These are phyloP conservation scores for Chloroidium sp. DNA, from an alignment of 163 green algal species.

Conservation along the genomic window DNA sequence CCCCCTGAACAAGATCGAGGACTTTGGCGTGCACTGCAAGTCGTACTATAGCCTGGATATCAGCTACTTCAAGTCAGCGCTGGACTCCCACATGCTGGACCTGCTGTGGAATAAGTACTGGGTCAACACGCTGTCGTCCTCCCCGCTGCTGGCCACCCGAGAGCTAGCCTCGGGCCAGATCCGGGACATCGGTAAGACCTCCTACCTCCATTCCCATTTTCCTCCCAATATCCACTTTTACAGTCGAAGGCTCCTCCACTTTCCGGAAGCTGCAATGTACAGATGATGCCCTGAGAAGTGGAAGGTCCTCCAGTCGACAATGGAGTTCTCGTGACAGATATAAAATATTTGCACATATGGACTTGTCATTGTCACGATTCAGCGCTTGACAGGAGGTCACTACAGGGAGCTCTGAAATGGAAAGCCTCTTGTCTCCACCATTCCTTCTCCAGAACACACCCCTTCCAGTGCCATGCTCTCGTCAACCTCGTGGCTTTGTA, in stretches of 20 bases:
- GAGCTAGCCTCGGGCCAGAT: constrained; percentile 64
- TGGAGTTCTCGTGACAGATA: too few relatives aligned
- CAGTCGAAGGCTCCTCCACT: not conserved
- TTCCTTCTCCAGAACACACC: too few relatives aligned
- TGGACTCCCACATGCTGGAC: constrained; percentile 73
- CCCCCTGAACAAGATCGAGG: constrained; percentile 94
- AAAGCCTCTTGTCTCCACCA: too few relatives aligned
- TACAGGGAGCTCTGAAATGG: too few relatives aligned
- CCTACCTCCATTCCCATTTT: not conserved
- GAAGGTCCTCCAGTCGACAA: too few relatives aligned
- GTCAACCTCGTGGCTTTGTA: too few relatives aligned
- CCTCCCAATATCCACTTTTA: not conserved
- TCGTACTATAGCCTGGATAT: constrained; percentile 18
- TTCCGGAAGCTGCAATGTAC: not conserved
- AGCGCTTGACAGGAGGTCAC: not conserved
- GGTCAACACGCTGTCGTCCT: constrained; percentile 78
- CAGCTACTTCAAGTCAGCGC: constrained; percentile 86
- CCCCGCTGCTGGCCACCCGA: constrained; percentile 58
- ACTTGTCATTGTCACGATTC: not conserved
- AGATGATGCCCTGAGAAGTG: too few relatives aligned
- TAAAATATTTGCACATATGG: too few relatives aligned
- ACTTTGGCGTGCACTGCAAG: constrained; percentile 94
- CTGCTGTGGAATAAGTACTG: constrained; percentile 90
- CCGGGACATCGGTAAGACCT: constrained; percentile 56
- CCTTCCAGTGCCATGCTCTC: too few relatives aligned